These are phyloP conservation scores for Silene vulgaris DNA, from an alignment of 179 eudicot genomes.

Conservation along the genomic window DNA sequence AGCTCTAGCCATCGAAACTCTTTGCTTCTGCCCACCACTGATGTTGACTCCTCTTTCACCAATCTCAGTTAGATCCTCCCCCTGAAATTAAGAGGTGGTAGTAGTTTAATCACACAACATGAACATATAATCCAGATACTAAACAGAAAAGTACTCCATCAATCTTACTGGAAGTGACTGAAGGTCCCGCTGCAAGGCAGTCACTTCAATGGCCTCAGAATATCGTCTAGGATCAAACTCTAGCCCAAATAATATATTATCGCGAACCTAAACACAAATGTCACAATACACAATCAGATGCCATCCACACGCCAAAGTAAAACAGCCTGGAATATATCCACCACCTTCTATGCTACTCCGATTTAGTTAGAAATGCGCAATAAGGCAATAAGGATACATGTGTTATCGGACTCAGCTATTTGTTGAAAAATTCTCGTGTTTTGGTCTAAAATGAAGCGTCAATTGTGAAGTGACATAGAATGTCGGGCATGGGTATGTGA, in stretches of 20 bases:
- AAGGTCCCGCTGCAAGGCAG: slow-evolving; percentile 78
- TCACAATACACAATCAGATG: background rate
- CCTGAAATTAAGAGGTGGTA: background rate
- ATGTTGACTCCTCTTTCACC: slow-evolving; percentile 98
- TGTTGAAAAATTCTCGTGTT: background rate
- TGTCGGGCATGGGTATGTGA: background rate
- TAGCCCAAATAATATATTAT: slow-evolving; percentile 73
- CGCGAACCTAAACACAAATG: slow-evolving; percentile 54
- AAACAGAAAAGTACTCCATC: background rate
- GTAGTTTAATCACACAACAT: slow-evolving; percentile 32
- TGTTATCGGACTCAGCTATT: background rate
- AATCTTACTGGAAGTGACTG: slow-evolving; percentile 68
- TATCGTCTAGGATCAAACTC: slow-evolving; percentile 58
- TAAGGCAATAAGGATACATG: background rate
- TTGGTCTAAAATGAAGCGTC: background rate
- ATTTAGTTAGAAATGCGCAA: background rate
- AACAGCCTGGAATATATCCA: background rate
- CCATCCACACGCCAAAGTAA: background rate
- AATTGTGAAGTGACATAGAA: background rate
- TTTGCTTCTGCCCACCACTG: slow-evolving; percentile 97
- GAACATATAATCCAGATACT: background rate
- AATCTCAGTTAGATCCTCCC: slow-evolving; percentile 70
- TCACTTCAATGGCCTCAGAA: slow-evolving; percentile 60
- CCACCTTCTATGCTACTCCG: background rate
- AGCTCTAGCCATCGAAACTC: slow-evolving; percentile 97